These are phyloP conservation scores for Colletotrichum cereale DNA, from an alignment of 2,329 filamentous ascomycete species.

Conservation along the genomic window DNA sequence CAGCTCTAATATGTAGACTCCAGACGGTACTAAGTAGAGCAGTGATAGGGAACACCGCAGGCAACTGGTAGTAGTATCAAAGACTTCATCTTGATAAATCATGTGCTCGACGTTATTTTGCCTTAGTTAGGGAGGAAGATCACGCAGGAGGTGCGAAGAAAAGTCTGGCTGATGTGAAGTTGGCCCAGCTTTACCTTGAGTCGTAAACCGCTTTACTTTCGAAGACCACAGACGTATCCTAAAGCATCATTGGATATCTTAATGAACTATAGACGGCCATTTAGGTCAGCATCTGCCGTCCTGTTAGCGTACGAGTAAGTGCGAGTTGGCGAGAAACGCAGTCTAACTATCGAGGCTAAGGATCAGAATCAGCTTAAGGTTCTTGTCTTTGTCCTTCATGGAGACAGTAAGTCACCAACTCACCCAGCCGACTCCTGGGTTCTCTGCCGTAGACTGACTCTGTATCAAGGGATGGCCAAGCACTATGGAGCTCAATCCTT, in stretches of 20 bases:
- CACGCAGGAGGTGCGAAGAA: not conserved
- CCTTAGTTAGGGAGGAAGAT: not conserved
- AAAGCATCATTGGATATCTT: no score
- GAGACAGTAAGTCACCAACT: constrained; percentile 47
- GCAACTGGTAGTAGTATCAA: not conserved
- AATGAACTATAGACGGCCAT: no score
- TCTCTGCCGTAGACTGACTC: not conserved
- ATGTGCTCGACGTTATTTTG: no score
- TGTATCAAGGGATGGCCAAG: constrained; percentile 48
- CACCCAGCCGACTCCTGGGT: accelerated
- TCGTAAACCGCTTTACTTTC: not conserved
- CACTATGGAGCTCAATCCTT: constrained; percentile 50
- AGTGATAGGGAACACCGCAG: not conserved
- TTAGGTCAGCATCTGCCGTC: constrained; percentile 39
- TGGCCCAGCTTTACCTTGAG: not conserved
- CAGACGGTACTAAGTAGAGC: not conserved
- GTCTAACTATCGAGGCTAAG: no score
- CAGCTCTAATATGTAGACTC: not conserved
- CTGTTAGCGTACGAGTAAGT: constrained; percentile 30
- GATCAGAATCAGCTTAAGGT: constrained; percentile 26
- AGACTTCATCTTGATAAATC: not conserved
- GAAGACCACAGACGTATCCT: no score
- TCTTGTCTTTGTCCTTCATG: constrained; percentile 51
- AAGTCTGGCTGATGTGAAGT: not conserved
- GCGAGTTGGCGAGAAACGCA: no score